phyloP scores from a whole-genome alignment of 164 flowering plant species.

The Akebia trifoliata region DNA sequence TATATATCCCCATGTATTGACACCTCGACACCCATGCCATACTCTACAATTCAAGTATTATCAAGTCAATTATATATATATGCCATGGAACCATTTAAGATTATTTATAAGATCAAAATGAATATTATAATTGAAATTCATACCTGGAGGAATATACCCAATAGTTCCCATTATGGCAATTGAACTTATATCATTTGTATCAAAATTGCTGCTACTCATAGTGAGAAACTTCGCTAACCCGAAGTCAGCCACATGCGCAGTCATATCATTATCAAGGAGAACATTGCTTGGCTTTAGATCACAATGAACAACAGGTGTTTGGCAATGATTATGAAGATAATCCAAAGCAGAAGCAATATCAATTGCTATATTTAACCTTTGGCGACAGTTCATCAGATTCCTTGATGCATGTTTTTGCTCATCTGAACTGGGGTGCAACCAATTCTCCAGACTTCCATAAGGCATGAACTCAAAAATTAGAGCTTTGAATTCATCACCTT shows the following conservation, averaged over 20 bases:
- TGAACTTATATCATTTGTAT: background rate
- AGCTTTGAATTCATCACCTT: background rate
- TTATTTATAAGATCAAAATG: too few relatives aligned
- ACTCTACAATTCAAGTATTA: background rate
- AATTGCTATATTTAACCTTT: background rate
- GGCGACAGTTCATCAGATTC: background rate
- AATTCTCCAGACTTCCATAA: background rate
- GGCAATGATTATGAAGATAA: background rate
- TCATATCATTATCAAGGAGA: background rate
- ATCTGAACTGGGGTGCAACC: background rate
- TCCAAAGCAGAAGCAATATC: background rate
- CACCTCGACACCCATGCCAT: background rate
- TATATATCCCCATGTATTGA: background rate
- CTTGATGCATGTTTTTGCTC: too few relatives aligned
- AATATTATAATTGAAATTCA: background rate
- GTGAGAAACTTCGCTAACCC: constrained; percentile 7
- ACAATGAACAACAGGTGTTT: constrained; percentile 1
- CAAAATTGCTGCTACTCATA: background rate
- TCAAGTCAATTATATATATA: too few relatives aligned
- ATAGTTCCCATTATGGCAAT: constrained; percentile 3
- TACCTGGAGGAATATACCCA: constrained; percentile 12
- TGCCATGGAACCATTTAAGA: too few relatives aligned
- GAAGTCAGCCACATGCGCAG: background rate
- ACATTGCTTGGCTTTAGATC: background rate
- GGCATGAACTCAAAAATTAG: background rate